Conservation (phyloP, 1,284 basidiomycete genomes). For the Ustilago curta region DNA sequence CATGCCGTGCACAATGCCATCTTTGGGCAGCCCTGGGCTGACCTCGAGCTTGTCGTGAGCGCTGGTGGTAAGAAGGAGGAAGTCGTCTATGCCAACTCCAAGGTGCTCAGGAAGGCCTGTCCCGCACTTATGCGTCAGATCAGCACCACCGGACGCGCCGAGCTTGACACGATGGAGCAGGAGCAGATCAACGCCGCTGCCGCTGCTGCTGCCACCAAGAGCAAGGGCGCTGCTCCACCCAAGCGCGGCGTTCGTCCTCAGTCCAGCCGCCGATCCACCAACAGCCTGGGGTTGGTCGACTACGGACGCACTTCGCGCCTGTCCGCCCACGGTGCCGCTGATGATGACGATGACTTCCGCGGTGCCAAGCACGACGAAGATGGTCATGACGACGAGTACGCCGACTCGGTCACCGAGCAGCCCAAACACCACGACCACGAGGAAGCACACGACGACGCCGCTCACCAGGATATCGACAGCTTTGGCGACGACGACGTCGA, state of each 20-base stretch:
- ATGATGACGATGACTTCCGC: slow-evolving; percentile 3
- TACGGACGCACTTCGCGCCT: slow-evolving; percentile 28
- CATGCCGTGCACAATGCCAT: slow-evolving; percentile 45
- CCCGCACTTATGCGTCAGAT: slow-evolving; percentile 38
- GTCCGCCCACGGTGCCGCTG: slow-evolving; percentile 5
- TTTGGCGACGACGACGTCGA: slow-evolving; percentile 25
- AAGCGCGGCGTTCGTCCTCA: slow-evolving; percentile 13
- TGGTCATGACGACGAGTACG: slow-evolving; percentile 20
- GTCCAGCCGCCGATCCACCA: slow-evolving; percentile 27
- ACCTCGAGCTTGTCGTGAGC: slow-evolving; percentile 40
- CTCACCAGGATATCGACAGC: slow-evolving; percentile 21
- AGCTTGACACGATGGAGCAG: slow-evolving; percentile 45
- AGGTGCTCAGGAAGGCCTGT: slow-evolving; percentile 37
- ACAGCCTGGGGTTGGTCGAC: slow-evolving; percentile 27
- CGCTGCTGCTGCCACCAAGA: slow-evolving; percentile 14
- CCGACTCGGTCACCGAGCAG: slow-evolving; percentile 30
- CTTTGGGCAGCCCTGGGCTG: slow-evolving; percentile 42
- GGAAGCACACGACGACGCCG: slow-evolving; percentile 10
- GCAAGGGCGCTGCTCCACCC: slow-evolving; percentile 8
- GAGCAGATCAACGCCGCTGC: slow-evolving; percentile 22
- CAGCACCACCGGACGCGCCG: slow-evolving; percentile 24
- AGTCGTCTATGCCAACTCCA: slow-evolving; percentile 37
- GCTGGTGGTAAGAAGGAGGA: slow-evolving; percentile 35
- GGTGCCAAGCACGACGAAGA: slow-evolving; percentile 6
- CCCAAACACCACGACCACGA: slow-evolving; percentile 16